Base-by-base conservation (phyloP, 495 filamentous ascomycete genomes). In the Wilcoxina mikolae region DNA sequence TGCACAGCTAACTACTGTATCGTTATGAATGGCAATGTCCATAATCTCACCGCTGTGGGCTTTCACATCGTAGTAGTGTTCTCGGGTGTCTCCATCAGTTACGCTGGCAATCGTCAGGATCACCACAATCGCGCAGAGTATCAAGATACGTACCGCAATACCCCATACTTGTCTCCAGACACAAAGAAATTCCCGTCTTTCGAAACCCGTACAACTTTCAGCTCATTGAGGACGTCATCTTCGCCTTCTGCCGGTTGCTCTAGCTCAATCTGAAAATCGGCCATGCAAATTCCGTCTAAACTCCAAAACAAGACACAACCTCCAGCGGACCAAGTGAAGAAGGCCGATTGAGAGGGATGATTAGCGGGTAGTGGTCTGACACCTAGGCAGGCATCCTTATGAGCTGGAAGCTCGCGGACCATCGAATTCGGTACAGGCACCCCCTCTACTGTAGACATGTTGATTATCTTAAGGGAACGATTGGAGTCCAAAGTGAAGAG, bases 41-140 rank as follows among this genome's bases (percentile, higher is more conserved):
- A 84, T 85, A 56, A 94, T 85, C 58, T 96, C 89, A 10, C 78
- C 79, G 9, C 80, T 76, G 68, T 98, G 91, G 20, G 89, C 93
- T 61, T 90, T 90, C 41, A 60, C 51, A 44, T 48, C 51, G 55
- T 62, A 66, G 59, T 57, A 67, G 51, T 42, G 53, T 42, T 55
- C 48, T 12, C 51, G 56, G 12, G 65, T 60, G 10, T 58, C 57
- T 43, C 60, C 57, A 56, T 75, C 68, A 53, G 76, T 68, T 24
- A 78, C 66, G 24, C 74, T 77, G 57, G 38, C 28, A 18, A 51
- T 11, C 50, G 33, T 53, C 33, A 53, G 50, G 9, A 50, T 18
- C 44, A 57, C 61, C 55, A 56, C 26, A 55, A 46, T 18, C 43
- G 11, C n/a, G 15, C n/a, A 12, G n/a, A 20, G 43, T 46, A 2